These are phyloP conservation scores for Colletotrichum musicola DNA, from an alignment of 2,329 filamentous ascomycete species.

Conservation along the genomic window DNA sequence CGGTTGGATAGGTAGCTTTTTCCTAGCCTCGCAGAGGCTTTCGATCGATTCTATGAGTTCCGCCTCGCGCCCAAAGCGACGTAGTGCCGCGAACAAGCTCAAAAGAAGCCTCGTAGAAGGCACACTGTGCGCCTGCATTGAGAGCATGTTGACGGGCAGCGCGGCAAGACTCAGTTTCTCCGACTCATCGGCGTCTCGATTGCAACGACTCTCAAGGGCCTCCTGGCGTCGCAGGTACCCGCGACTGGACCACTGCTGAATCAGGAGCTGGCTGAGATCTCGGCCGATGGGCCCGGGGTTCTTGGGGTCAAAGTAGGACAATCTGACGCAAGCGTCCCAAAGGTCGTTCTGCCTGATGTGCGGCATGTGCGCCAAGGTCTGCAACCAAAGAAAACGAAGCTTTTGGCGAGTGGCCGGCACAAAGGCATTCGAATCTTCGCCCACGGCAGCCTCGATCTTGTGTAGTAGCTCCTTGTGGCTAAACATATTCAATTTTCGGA, in stretches of 20 bases:
- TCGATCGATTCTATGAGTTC: constrained; percentile 39
- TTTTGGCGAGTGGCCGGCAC: not conserved
- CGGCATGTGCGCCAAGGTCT: constrained; percentile 41
- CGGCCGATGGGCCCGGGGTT: constrained; percentile 17
- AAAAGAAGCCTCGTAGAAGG: constrained; percentile 9
- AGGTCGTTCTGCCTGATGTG: constrained; percentile 35
- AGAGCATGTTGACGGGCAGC: constrained; percentile 11
- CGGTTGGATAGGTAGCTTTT: not conserved
- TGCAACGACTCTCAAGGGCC: not conserved
- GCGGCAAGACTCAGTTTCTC: constrained; percentile 15
- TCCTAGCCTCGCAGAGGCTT: not conserved
- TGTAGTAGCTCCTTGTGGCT: constrained; percentile 20
- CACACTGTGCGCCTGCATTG: not conserved
- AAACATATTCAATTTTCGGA: constrained; percentile 12
- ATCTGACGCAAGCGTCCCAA: constrained; percentile 38
- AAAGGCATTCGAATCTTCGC: constrained; percentile 15
- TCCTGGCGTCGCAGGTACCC: constrained; percentile 18
- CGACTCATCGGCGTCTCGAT: not conserved
- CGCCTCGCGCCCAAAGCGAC: constrained; percentile 33
- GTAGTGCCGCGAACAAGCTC: constrained; percentile 37
- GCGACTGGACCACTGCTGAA: constrained; percentile 42
- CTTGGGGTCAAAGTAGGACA: constrained; percentile 22
- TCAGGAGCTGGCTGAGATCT: constrained; percentile 40
- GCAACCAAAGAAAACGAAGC: constrained; percentile 38
- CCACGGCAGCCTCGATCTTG: constrained; percentile 17